A percentile compares a stretch with the other conserved stretches of the same genome.
These are phyloP conservation scores for Triangularia verruculosa DNA, from an alignment of 2,329 filamentous ascomycete species.

Conservation along the genomic window DNA sequence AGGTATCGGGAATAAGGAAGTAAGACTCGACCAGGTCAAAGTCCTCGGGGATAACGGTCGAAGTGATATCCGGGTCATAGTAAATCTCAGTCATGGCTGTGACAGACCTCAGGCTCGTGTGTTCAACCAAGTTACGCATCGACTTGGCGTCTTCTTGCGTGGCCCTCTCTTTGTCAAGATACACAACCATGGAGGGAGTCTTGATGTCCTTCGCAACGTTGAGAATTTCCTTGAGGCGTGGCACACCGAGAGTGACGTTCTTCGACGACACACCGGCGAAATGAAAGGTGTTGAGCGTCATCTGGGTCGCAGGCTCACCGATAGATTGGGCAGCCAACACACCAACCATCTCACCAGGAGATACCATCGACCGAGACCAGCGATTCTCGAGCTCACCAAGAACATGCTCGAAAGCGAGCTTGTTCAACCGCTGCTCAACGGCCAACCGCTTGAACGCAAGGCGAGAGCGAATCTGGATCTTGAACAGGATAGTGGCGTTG, in stretches of 20 bases:
- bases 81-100: slow-evolving; percentile 93
- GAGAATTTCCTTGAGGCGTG: slow-evolving; percentile 98
- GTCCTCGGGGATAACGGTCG: slow-evolving; percentile 84
- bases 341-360: slow-evolving; percentile 97
- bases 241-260: slow-evolving; percentile 98
- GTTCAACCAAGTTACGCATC: slow-evolving; percentile 86
- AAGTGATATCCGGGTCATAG: slow-evolving; percentile 87
- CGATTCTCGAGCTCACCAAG: slow-evolving; percentile 86
- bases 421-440: slow-evolving; percentile 79
- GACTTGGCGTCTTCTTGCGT: slow-evolving; percentile 79
- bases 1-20: slow-evolving; percentile 89
- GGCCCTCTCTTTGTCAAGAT: slow-evolving; percentile 62
- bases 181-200: slow-evolving; percentile 95
- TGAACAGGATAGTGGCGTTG: slow-evolving; percentile 88
- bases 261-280: slow-evolving; percentile 99
- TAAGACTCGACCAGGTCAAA: slow-evolving; percentile 94
- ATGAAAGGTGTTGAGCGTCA: slow-evolving; percentile 99
- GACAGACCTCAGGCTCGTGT: slow-evolving; percentile 88
- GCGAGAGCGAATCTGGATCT: slow-evolving; percentile 82
- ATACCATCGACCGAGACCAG: slow-evolving; percentile 81
- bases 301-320: slow-evolving; percentile 96
- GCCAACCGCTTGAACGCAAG: slow-evolving; percentile 92
- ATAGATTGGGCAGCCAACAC: slow-evolving; percentile 97
- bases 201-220: slow-evolving; percentile 98
- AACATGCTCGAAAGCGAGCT: slow-evolving; percentile 88